Evolutionary conservation across 2,329 filamentous ascomycete genomes (phyloP).

Genomic region (Parascedosporium putredinis): DNA sequence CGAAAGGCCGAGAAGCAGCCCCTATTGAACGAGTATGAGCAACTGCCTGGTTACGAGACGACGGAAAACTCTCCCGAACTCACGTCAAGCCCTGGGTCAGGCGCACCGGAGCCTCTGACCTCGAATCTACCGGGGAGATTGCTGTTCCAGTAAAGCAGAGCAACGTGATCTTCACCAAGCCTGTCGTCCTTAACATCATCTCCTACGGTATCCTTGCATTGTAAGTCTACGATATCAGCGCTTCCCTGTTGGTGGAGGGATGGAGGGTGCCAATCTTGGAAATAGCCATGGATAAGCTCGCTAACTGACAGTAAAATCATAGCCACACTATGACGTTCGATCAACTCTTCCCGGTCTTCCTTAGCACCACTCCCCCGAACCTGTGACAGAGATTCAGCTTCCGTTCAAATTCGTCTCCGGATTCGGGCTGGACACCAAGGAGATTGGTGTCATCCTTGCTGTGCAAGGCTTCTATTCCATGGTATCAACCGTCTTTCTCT

Average conservation of each 20-base stretch:
- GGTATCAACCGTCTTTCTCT: slow-evolving; percentile 72
- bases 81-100: slow-evolving; percentile 18
- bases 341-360: slow-evolving; percentile 82
- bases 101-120: slow-evolving; percentile 25
- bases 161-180: slow-evolving; percentile 63
- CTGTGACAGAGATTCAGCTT: slow-evolving; percentile 44
- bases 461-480: slow-evolving; percentile 86
- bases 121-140: slow-evolving; percentile 16
- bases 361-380: slow-evolving; percentile 54
- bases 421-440: slow-evolving; percentile 71
- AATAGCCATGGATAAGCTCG: not conserved
- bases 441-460: slow-evolving; percentile 79
- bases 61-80: slow-evolving; percentile 44
- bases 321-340: slow-evolving; percentile 97
- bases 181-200: slow-evolving; percentile 77
- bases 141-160: slow-evolving; percentile 5
- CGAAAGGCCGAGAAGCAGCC: slow-evolving; percentile 46
- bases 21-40: slow-evolving; percentile 51
- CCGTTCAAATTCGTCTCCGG: slow-evolving; percentile 87
- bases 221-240: slow-evolving; percentile 45
- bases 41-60: slow-evolving; percentile 59
- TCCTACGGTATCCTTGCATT: slow-evolving; percentile 90
- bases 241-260: not conserved
- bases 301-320: slow-evolving; percentile 14
- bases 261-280: too few species aligned